Evolutionary conservation across 2,329 filamentous ascomycete genomes (phyloP).

Genomic region (Hymenotorrendiella dingleyae): DNA sequence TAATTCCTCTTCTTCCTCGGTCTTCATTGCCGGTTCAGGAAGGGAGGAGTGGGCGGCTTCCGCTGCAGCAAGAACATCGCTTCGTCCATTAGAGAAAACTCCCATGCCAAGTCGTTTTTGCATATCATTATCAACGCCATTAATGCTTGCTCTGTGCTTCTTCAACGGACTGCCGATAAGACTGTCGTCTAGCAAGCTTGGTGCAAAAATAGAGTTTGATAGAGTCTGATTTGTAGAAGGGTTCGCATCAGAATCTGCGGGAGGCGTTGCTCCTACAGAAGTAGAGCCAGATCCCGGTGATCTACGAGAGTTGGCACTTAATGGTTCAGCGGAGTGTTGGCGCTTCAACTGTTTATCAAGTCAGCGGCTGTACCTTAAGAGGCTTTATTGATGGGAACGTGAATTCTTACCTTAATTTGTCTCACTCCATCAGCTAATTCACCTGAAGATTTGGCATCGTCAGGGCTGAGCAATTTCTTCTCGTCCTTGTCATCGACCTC

Average conservation of each 20-base stretch:
- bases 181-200: conserved; percentile 39
- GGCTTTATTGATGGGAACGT: background rate
- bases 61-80: conserved; percentile 25
- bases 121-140: conserved; percentile 39
- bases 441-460: conserved; percentile 66
- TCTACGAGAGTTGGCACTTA: conserved; percentile 41
- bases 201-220: conserved; percentile 36
- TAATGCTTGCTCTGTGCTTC: conserved; percentile 62
- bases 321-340: conserved; percentile 68
- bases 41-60: conserved; percentile 26
- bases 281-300: conserved; percentile 43
- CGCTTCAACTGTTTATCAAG: conserved; percentile 61
- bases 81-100: conserved; percentile 15
- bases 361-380: conserved; percentile 20
- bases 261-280: conserved; percentile 36
- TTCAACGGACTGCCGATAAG: conserved; percentile 66
- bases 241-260: conserved; percentile 32
- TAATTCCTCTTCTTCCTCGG: conserved; percentile 27
- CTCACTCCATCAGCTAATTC: conserved; percentile 77
- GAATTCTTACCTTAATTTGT: conserved; percentile 64
- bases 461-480: conserved; percentile 55
- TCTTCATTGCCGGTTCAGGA: conserved; percentile 18
- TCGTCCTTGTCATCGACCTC: conserved; percentile 58
- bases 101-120: conserved; percentile 23
- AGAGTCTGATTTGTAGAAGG: conserved; percentile 29